Evolutionary conservation across 202 grass and related monocot genomes (phyloP), one percentile per base, ranked within the genome.

Genomic region (Schoenoplectus triqueter): DNA sequence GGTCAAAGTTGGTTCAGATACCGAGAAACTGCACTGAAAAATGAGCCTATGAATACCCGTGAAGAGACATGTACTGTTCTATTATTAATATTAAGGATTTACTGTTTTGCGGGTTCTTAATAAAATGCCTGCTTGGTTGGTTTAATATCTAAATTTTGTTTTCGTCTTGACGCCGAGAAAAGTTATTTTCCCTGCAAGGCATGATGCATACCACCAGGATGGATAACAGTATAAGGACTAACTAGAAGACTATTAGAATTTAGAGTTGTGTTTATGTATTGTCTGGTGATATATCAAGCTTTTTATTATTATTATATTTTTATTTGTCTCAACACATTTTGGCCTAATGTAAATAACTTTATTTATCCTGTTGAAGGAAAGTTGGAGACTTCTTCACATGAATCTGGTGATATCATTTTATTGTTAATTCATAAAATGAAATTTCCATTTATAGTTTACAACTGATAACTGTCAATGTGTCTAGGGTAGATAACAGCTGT

Each of bases 1-100:
- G 91, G 93, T 1, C 93, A 95, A 86, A 95, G 93, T 85, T 99
- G 93, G 93, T 99, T 99, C 65, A 87, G 91, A 71, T 99, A 95
- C 84, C 80, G 96, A 52, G 96, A 99, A 88, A 86, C 80, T 82
- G 96, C 91, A 49, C 90, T 99, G 50, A 89, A 84, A 71, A 89
- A 89, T 51, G 96, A 94, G 69, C 91, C 93, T 4, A 99, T 99
- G 96, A 91, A 92, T 86, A 92, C 96, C 21, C 87, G 96, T 56
- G 84, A 95, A 86, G 93, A 99, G 73, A 95, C 96, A 90, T 99
- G 96, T 99, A 99, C 47, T 87, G 76, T 69, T 51, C 18, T 70
- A 40, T 82, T 83, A 7, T 48, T 88, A 67, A 67, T 10, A 79
- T 80, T 78, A 83, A 60, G 40, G 39, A 15, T 60, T 57, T 61